phyloP scores from a whole-genome alignment of 139 green algal species.

The Chlamydomonas sp. region DNA sequence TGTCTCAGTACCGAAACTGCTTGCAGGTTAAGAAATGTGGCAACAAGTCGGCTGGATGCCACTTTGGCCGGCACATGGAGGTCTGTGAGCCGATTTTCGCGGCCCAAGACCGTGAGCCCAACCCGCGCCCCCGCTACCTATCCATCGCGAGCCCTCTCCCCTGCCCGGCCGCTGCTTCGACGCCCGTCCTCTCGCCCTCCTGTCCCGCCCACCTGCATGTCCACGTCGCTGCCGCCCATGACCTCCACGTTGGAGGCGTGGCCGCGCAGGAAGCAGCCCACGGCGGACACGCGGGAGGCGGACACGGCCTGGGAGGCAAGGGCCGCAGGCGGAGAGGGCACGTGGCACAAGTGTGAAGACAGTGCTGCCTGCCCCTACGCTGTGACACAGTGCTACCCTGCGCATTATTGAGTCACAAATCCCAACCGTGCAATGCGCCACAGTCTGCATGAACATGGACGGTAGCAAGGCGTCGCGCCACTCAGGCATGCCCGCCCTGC shows the following conservation, averaged over 20 bases:
- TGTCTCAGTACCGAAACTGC: background rate
- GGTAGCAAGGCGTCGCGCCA: too few relatives aligned
- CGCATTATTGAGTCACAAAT: background rate
- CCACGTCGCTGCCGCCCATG: background rate
- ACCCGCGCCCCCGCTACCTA: background rate
- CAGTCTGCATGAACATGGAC: too few relatives aligned
- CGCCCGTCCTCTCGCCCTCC: background rate
- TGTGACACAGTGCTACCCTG: too few relatives aligned
- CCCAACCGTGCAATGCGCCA: background rate
- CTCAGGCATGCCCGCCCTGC: too few relatives aligned
- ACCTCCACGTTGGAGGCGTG: slow-evolving; percentile 22
- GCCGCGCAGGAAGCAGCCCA: slow-evolving; percentile 20
- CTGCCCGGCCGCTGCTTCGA: background rate
- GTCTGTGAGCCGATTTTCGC: too few relatives aligned
- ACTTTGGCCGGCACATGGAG: too few relatives aligned
- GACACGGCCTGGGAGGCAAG: background rate
- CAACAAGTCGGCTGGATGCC: too few relatives aligned
- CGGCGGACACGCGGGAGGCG: background rate
- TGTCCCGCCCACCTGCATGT: slow-evolving; percentile 11
- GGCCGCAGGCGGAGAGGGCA: background rate
- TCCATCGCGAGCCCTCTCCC: background rate
- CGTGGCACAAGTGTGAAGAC: background rate
- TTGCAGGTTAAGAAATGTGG: too few relatives aligned
- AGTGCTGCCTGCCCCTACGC: background rate
- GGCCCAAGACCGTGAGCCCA: too few relatives aligned